phyloP scores from a whole-genome alignment of 805 yeast species.

The Candida sanyiensis region DNA sequence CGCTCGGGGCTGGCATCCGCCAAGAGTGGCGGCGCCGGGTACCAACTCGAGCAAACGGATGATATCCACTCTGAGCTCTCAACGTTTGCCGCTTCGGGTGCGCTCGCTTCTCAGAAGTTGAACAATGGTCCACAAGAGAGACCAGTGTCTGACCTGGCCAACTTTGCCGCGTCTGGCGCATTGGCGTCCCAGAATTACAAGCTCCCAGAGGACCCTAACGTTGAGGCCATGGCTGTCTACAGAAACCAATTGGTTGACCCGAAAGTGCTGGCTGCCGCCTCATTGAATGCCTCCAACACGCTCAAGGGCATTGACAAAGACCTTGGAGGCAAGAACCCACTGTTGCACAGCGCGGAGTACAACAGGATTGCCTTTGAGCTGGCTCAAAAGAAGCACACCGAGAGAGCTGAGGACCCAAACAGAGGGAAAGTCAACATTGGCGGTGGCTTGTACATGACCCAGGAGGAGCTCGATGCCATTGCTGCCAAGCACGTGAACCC shows the following conservation, averaged over 20 bases:
- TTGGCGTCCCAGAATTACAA: constrained; percentile 44
- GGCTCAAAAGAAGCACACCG: constrained; percentile 64
- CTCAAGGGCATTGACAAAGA: constrained; percentile 36
- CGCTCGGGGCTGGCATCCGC: constrained; percentile 33
- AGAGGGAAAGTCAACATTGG: constrained; percentile 69
- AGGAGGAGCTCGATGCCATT: constrained; percentile 68
- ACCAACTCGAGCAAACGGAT: constrained; percentile 2
- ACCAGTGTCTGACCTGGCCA: constrained; percentile 35
- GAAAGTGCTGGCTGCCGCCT: constrained; percentile 46
- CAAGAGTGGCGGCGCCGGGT: constrained; percentile 28
- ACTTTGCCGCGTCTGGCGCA: constrained; percentile 50
- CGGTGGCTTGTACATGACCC: constrained; percentile 77
- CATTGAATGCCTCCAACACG: constrained; percentile 40
- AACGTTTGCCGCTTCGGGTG: constrained; percentile 8
- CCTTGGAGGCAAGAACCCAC: constrained; percentile 33
- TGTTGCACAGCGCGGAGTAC: constrained; percentile 43
- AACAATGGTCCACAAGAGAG: background rate
- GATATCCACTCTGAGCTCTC: background rate
- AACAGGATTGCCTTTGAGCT: constrained; percentile 71
- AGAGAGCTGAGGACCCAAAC: constrained; percentile 38
- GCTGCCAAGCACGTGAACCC: constrained; percentile 82
- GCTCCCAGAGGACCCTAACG: constrained; percentile 36
- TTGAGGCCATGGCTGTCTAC: constrained; percentile 35
- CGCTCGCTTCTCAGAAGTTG: constrained; percentile 6
- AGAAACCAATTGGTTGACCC: constrained; percentile 35